Evolutionary conservation across 495 filamentous ascomycete genomes (phyloP), one percentile per base, ranked within the genome.

Genomic region (Lasiosphaeria hispida): DNA sequence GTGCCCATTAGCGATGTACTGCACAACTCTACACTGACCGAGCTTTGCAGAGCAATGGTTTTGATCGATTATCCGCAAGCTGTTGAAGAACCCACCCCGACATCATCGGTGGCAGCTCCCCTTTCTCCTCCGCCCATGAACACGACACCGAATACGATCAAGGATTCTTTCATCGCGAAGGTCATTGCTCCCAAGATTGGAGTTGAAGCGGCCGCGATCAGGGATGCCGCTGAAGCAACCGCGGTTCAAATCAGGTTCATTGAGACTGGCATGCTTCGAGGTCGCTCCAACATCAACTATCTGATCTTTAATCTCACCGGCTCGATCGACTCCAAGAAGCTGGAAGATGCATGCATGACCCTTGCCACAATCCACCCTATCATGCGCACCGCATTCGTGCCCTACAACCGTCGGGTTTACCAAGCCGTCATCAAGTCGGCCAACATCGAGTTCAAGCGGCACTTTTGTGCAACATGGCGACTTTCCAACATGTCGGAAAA

Each of bases 211-310:
- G 63, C 63, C 43, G 50, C 64, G 1, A 71, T 80, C 52, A 71
- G 71, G 51, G 76, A 77, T 45, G 71, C 70, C 9, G 71, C 74
- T 7, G 74, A 77, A 57, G 73, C 76, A 15, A 71, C 77, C 1
- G 69, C 73, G 1, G 62, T 72, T 2, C 77, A 80, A 62, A 73
- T 76, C 34, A 66, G 68, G 41, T 72, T 72, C 56, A 67, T 80
- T 40, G 77, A 80, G 66, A 74, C 75, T 10, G 77, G 69, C 30
- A 77, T 77, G 75, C 66, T 77, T 10, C 62, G 64, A 5, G 68
- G 62, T 30, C 63, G 69, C 8, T 71, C 74, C 1, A 74, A 75
- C 52, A 64, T 78, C 61, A 73, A 76, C 62, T 76, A 77, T 57
- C 63, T 80, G 8, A 61, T 70, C 30, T 72, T 80, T 59, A 76